phyloP scores from a whole-genome alignment of 2,329 filamentous ascomycete genomes.

The Arachnomyces sp. region DNA sequence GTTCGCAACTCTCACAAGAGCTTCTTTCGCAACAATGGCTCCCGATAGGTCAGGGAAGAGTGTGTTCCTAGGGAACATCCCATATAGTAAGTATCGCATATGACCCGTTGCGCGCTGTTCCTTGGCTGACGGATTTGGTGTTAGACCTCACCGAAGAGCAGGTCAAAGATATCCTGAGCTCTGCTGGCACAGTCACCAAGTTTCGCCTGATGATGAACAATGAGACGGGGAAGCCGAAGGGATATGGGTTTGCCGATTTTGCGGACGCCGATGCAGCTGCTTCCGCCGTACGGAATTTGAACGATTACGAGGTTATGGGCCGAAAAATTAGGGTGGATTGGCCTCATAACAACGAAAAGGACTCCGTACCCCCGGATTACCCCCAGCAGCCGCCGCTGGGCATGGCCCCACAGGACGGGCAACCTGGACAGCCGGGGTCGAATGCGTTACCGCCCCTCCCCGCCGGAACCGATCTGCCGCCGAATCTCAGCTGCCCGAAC shows the following conservation, averaged over 20 bases:
- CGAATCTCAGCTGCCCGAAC: conserved; percentile 75
- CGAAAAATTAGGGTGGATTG: conserved; percentile 92
- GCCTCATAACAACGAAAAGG: conserved; percentile 78
- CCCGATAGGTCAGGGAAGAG: conserved; percentile 38
- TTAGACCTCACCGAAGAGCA: conserved; percentile 93
- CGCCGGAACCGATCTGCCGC: conserved; percentile 71
- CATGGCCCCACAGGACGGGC: conserved; percentile 26
- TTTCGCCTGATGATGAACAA: conserved; percentile 93
- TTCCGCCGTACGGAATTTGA: conserved; percentile 88
- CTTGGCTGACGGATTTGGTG: conserved; percentile 13
- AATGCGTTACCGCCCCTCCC: conserved; percentile 69
- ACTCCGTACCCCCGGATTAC: conserved; percentile 49
- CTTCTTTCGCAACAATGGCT: conserved; percentile 27
- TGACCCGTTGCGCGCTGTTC: background rate
- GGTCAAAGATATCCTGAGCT: conserved; percentile 86
- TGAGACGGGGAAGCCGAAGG: conserved; percentile 88
- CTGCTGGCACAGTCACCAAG: conserved; percentile 80
- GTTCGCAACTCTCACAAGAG: background rate
- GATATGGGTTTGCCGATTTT: conserved; percentile 95
- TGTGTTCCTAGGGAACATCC: conserved; percentile 49
- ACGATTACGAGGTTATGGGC: conserved; percentile 92
- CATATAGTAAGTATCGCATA: conserved; percentile 55
- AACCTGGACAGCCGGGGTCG: conserved; percentile 32
- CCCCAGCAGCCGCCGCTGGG: conserved; percentile 32
- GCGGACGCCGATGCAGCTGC: conserved; percentile 86